Evolutionary conservation across 1,284 basidiomycete genomes (phyloP).

Genomic region (Papiliotrema laurentii): DNA sequence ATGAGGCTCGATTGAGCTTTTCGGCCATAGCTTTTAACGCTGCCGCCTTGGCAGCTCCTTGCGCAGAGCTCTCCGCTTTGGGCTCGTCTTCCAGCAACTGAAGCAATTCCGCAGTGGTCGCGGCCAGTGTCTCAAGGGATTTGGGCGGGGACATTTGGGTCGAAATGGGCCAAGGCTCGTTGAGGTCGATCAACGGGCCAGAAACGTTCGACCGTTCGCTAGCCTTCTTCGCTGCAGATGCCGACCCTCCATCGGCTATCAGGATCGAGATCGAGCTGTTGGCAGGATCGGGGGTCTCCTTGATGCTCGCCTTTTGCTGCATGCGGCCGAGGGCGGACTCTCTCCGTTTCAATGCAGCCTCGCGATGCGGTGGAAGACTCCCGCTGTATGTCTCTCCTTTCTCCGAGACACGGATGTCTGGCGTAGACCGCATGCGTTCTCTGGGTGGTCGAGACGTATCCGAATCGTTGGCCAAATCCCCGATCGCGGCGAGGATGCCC

Average conservation of each 20-base stretch:
- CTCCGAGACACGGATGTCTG: background rate
- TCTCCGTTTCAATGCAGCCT: slow-evolving; percentile 32
- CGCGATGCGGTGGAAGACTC: slow-evolving; percentile 24
- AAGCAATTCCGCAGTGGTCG: slow-evolving; percentile 27
- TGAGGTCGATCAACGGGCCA: slow-evolving; percentile 29
- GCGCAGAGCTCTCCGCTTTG: slow-evolving; percentile 14
- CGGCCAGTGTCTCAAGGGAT: slow-evolving; percentile 15
- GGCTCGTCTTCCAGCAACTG: slow-evolving; percentile 22
- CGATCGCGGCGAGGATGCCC: background rate
- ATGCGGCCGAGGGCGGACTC: slow-evolving; percentile 9
- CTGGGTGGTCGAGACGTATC: background rate
- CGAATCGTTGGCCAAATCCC: too few species aligned
- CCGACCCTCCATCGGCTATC: too few species aligned
- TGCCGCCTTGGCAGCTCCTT: slow-evolving; percentile 16
- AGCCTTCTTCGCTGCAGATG: background rate
- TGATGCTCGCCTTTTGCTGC: background rate
- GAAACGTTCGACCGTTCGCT: slow-evolving; percentile 9
- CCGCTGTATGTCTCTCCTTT: background rate
- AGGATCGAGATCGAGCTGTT: background rate
- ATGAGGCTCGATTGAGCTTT: background rate
- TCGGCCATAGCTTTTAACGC: slow-evolving; percentile 6
- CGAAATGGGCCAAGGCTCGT: slow-evolving; percentile 5
- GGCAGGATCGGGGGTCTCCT: background rate
- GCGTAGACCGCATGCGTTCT: background rate
- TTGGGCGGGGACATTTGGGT: background rate